A percentile compares a stretch with the other conserved stretches of the same genome.
phyloP scores from a whole-genome alignment of 345 rosid species.

The Populus nigra region DNA sequence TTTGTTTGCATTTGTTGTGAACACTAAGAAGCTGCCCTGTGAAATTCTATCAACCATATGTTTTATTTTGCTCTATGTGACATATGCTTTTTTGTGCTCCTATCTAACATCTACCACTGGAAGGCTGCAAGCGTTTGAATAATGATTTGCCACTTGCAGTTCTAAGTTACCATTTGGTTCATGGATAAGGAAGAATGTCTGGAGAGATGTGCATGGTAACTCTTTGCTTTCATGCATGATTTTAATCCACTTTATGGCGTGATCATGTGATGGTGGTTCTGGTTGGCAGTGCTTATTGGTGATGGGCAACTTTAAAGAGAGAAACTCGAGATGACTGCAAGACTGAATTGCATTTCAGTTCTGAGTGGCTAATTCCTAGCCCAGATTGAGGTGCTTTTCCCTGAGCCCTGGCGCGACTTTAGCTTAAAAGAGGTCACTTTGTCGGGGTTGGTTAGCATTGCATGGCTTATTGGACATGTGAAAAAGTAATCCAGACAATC shows the following conservation, averaged over 20 bases:
- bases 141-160: conserved; percentile 17
- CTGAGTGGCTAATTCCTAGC: conserved; percentile 5
- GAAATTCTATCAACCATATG: neutral
- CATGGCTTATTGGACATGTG: neutral
- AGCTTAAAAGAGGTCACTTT: conserved; percentile 1
- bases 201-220: conserved; percentile 27
- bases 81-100: neutral
- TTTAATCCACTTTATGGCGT: conserved; percentile 21
- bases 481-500: neutral
- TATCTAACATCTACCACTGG: conserved; percentile 11
- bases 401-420: conserved; percentile 7
- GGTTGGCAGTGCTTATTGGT: conserved; percentile 35
- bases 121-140: conserved; percentile 12
- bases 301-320: conserved; percentile 27
- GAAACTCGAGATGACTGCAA: conserved; percentile 32
- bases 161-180: conserved; percentile 7
- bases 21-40: neutral
- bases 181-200: conserved; percentile 10
- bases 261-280: conserved; percentile 38
- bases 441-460: neutral
- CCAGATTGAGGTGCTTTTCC: conserved; percentile 12
- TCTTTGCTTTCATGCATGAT: conserved; percentile 25
- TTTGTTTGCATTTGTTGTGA: neutral
- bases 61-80: neutral
- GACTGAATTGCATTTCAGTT: conserved; percentile 18